Base-by-base conservation (phyloP, 495 filamentous ascomycete species). In the Opeltia flavorubescens region DNA sequence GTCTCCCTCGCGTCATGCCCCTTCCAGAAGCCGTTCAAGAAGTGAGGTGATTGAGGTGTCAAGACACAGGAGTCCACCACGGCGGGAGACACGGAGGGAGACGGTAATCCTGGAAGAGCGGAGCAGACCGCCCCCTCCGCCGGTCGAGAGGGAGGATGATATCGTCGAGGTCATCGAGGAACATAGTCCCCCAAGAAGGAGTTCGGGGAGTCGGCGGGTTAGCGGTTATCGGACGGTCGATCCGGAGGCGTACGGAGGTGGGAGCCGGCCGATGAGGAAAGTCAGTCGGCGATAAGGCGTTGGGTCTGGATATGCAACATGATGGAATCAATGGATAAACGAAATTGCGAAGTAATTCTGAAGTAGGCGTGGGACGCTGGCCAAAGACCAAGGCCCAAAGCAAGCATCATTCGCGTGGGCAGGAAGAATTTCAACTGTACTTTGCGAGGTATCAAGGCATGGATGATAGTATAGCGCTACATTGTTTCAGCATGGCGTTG, bases 91-190 rank as follows among this genome's bases (percentile, higher is more conserved):
- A 21, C 36, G 55, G 46, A 48, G 56, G 38, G 50, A 58, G 40
- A 58, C 55, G 18, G 51, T 61, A 6, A 54, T 60, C 24, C 35
- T 60, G 1, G 60, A 59, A 31, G 52, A 57, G 49, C 55, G 51
- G 11, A 44, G 49, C 45, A 45, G 55, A 42, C 17, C 53, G 44
- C 39, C 53, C 21, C 53, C 53, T 26, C 46, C 47, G 11, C 33
- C 50, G 23, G 47, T 41, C 38, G 18, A 47, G 38, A 45, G 40
- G 11, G 49, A 56, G 24, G 58, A 63, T 35, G 56, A 58, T 21
- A 53, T 62, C 35, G 61, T 66, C n/a, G 59, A 66, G 47, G 63
- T 64, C n/a, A 56, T 62, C 29, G 64, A 66, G 49, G 65, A 67
- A 50, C 51, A 53, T 43, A 54, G 55, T 24, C 50, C 51, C 15